Evolutionary conservation across 495 filamentous ascomycete genomes (phyloP), one percentile per base, ranked within the genome.

Genomic region (Aspergillus incahuasiensis): DNA sequence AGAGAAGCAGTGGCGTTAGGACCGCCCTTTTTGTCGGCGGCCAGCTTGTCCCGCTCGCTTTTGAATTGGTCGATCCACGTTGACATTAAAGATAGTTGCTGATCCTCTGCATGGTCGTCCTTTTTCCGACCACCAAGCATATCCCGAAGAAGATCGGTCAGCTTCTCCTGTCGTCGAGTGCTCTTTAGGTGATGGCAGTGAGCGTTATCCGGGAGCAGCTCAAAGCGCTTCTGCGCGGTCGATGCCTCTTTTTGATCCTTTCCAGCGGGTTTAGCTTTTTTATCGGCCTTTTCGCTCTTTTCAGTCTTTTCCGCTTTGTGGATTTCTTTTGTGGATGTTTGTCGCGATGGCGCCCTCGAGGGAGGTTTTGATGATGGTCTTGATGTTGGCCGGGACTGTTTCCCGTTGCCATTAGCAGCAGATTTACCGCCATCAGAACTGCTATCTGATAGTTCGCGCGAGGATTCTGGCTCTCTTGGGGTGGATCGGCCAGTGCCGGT

Each of bases 1-100:
- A 98, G 77, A 4, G 90, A 88, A 4, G 82, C 84, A n/a, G 88
- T 87, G 12, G 90, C 79, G 63, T 87, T 89, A 1, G 87, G 81
- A 0, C 86, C 84, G 20, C 83, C 83, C 64, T 86, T 92, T 76
- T 88, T 91, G 58, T 95, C 90, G 21, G 78, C 69, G 6, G 83
- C 86, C 38, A 89, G 63, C 62, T 81, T 85, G 49, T 95, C 90
- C 60, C 89, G 89, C 70, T 98, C 94, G 60, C 76, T 85, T 67
- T 89, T 90, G 55, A 97, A 80, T 62, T 94, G 92, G 70, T 97
- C 92, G 30, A 96, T 91, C 94, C 94, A 97, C 58, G 81, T 89
- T 7, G 92, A 94, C 78, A 97, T 92, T 52, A 98, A 78, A 12
- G 92, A 97, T 24, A 97, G 79, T 59, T 95, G 90, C 63, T 90